Base-by-base conservation (phyloP, 2,329 filamentous ascomycete species). In the Furcasterigmium sp. region DNA sequence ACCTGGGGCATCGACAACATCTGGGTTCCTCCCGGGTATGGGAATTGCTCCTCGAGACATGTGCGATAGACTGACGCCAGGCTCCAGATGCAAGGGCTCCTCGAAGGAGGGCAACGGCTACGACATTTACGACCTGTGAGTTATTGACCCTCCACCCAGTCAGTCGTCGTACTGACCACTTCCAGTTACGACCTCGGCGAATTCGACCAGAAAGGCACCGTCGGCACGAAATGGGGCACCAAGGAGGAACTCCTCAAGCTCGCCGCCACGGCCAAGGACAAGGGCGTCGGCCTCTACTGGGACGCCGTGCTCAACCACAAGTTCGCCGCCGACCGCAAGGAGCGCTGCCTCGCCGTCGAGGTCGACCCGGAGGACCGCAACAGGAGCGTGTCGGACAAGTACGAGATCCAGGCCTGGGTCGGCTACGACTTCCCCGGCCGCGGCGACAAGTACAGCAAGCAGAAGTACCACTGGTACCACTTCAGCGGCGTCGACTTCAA, bases 271-370 rank as follows among this genome's bases (percentile, higher is more conserved):
- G 80, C 81, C 3, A 72, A 77, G 38, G 65, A 76, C 19, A 55
- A 73, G 30, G 76, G 73, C 0, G 69, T 87, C 7, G 77, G 78
- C 1, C 58, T 87, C 1, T 80, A 85, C 51, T 87, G 82, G 78
- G 85, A 88, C 59, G 81, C 83, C 3, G 84, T 88, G 2, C 67
- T 88, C 25, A 88, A 87, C 55, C 85, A 88, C 60, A 86, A 85
- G 58, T 83, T 84, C n/a, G 83, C 76, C 3, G 84, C 82, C 14
- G 84, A 88, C 56, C 72, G 69, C 41, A 80, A 73, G 20, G 84
- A 87, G 56, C 73, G 73, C 42, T 83, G 78, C 44, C 63, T 67
- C 46, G 82, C 79, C 2, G 71, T 84, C 36, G 80, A 83, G 58
- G 84, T 87, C 19, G 75, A 87, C 55, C 59, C 66, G 1, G 59